Percentiles rank a stretch among this genome's conserved stretches.
These are phyloP conservation scores for Trichoderma sp. DNA, from an alignment of 2,329 filamentous ascomycete species.

Conservation along the genomic window DNA sequence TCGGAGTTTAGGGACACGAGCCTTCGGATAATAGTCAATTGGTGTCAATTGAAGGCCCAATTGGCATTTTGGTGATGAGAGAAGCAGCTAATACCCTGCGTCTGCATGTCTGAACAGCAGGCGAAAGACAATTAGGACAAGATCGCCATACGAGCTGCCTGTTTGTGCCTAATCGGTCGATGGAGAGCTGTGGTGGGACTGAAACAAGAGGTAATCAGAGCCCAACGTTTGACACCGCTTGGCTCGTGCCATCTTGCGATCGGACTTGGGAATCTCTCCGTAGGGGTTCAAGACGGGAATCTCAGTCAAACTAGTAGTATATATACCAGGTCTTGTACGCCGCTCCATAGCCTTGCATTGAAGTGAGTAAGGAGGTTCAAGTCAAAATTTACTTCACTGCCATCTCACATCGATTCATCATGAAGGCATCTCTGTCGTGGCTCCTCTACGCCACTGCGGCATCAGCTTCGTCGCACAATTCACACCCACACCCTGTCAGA, in stretches of 20 bases:
- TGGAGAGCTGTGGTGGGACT: background rate
- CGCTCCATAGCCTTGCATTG: background rate
- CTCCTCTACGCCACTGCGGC: conserved; percentile 6
- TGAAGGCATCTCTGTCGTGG: conserved; percentile 6
- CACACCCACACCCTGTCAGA: background rate
- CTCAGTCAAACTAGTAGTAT: background rate
- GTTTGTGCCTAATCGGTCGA: conserved; percentile 1
- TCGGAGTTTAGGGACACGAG: background rate
- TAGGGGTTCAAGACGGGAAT: background rate
- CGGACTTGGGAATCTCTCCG: background rate
- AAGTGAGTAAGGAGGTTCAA: background rate
- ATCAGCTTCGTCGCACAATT: background rate
- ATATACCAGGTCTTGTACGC: background rate
- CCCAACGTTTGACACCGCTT: background rate
- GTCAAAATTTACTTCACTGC: background rate
- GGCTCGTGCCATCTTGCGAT: background rate
- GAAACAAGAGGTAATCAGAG: background rate
- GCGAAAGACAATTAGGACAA: background rate
- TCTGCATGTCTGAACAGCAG: background rate
- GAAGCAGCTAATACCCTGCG: background rate
- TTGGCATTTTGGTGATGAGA: background rate
- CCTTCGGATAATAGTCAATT: conserved; percentile 7
- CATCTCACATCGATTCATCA: background rate
- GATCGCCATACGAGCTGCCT: conserved; percentile 5
- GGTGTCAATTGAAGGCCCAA: background rate